phyloP scores from a whole-genome alignment of 352 stramenopile species.

The Phytophthora lateralis region DNA sequence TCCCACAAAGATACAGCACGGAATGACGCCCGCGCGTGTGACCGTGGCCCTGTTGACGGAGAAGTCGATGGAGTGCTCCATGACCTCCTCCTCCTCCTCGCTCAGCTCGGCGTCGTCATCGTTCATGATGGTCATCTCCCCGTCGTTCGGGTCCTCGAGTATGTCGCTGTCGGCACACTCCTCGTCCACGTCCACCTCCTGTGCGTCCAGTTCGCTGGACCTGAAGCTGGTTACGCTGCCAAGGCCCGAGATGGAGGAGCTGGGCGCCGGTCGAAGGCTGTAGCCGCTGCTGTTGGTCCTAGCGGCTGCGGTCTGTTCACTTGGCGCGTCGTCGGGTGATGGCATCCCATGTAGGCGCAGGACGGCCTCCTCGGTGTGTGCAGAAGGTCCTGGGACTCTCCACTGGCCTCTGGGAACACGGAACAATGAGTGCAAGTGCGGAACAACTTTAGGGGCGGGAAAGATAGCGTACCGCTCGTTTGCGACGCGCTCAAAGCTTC shows the following conservation, averaged over 20 bases:
- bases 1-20: constrained; percentile 84
- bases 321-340: constrained; percentile 32
- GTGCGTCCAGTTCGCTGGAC: constrained; percentile 22
- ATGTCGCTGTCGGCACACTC: constrained; percentile 57
- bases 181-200: constrained; percentile 25
- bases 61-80: constrained; percentile 77
- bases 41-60: constrained; percentile 75
- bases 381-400: constrained; percentile 14
- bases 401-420: neutral
- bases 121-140: constrained; percentile 76
- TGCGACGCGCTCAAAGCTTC: neutral
- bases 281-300: constrained; percentile 24
- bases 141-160: constrained; percentile 50
- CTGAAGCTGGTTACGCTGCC: constrained; percentile 28
- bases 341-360: constrained; percentile 60
- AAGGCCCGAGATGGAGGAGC: constrained; percentile 24
- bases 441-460: neutral
- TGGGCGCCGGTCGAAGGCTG: constrained; percentile 12
- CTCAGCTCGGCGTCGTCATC: constrained; percentile 54
- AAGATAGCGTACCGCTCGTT: neutral
- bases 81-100: constrained; percentile 68
- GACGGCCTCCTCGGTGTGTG: constrained; percentile 19
- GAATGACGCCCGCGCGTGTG: constrained; percentile 67
- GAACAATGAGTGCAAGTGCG: neutral
- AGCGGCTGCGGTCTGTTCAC: constrained; percentile 27